Evolutionary conservation across 148 eudicot genomes (phyloP).

Genomic region (Drosera capensis): DNA sequence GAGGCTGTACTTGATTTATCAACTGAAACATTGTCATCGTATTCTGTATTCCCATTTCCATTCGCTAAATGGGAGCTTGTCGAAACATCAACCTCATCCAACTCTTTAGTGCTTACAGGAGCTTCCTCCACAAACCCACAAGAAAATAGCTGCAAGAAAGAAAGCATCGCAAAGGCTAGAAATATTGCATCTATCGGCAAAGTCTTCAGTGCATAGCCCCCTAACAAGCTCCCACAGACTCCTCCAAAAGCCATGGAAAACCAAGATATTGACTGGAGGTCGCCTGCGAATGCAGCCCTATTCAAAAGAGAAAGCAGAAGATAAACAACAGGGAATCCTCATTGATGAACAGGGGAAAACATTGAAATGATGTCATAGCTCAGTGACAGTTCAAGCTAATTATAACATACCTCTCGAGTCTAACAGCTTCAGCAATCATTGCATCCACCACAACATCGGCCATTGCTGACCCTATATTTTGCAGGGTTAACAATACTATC

Average conservation of each 20-base stretch:
- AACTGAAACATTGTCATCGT: conserved; percentile 20
- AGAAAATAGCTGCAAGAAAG: conserved; percentile 67
- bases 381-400: too few relatives aligned
- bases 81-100: conserved; percentile 9
- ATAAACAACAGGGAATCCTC: not conserved
- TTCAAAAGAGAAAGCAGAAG: conserved; percentile 3
- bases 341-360: not conserved
- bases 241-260: conserved; percentile 93
- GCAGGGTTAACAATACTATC: conserved; percentile 59
- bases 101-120: conserved; percentile 16
- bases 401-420: conserved; percentile 54
- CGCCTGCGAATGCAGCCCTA: conserved; percentile 89
- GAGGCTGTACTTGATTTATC: conserved; percentile 25
- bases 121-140: conserved; percentile 67
- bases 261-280: conserved; percentile 93
- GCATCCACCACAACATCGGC: conserved; percentile 99
- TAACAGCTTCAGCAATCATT: conserved; percentile 94
- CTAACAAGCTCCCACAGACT: conserved; percentile 70
- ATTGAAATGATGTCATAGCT: not conserved
- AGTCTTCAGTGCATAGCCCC: conserved; percentile 58
- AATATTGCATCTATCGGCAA: conserved; percentile 43
- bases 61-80: not conserved
- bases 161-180: conserved; percentile 61
- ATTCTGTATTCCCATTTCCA: not conserved
- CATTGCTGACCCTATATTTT: conserved; percentile 95